Evolutionary conservation across 108 stramenopile species (phyloP), one percentile per base, ranked within the genome.

Genomic region (Nitzschia sp.): DNA sequence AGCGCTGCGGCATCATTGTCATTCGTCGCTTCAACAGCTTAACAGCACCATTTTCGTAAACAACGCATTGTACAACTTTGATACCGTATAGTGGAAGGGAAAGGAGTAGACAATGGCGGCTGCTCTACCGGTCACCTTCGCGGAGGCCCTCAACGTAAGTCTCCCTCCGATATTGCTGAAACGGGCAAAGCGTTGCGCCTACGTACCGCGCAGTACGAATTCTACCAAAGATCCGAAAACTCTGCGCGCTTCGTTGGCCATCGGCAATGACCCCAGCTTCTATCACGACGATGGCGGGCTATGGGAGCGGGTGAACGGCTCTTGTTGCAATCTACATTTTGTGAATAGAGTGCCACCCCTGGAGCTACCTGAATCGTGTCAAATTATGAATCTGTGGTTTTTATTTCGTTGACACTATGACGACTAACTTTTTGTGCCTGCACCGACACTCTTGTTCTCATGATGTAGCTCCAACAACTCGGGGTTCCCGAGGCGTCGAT

Each of bases 71-170:
- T 57, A 32, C 30, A 5, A 15, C 18, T 57, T 32, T 25, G n/a
- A 29, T 30, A 8, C 31, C 30, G 31, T 57, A 4, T 57, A 46
- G 25, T 46, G 18, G 19, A 62, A 34, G 13, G 15, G 46, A 66
- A 74, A 68, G 36, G 36, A 53, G 47, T 35, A 15, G 23, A 75
- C 48, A 8, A 85, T 85, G 85, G 81, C 85, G 66, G 79, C 76
- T 33, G 79, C 79, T 46, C 84, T 87, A 54, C 93, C 93, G 25
- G 73, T 95, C 27, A 67, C 69, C 71, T 95, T 95, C 59, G 78
- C 68, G 54, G 90, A 95, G 83, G 90, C 88, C 35, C 80, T 95
- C 61, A 95, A 95, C 61, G 93, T 95, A 77, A 89, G 93, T 95
- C n/a, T 33, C 28, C 3, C 25, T n/a, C 54, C 23, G 48, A 27